Base-by-base conservation (phyloP, 2,329 filamentous ascomycete species). In the Blumeria graminis region DNA sequence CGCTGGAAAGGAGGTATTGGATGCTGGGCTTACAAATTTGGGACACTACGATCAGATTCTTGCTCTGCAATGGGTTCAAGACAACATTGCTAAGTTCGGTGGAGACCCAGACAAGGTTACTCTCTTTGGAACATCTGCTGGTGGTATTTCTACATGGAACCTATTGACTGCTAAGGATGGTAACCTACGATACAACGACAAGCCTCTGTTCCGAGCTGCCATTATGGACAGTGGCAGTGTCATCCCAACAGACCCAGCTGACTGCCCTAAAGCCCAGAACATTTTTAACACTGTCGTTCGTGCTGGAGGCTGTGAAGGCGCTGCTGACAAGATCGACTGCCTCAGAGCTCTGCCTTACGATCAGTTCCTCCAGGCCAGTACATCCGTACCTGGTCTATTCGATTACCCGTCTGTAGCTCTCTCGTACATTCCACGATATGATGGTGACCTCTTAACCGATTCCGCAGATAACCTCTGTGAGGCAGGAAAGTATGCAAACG, bases 191-290 rank as follows among this genome's bases (percentile, higher is more conserved):
- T 88, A 89, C 70, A 86, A 88, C 1, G 82, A 80, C 56, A 79
- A 82, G 62, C 72, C 80, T 0, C 72, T 92, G 0, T 90, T 92
- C 74, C 77, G 82, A 32, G 84, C 72, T 0, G 84, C 72, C 32
- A 89, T 90, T 62, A 89, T 92, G 84, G 77, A 84, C 69, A 84
- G 80, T 1, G 83, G 83, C 1, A 78, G 73, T 57, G 66, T 82
- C 1, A 68, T 77, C 0, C 81, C 81, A 0, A 73, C 80, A 0
- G 76, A 79, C 32, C 71, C 74, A 0, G 76, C 87, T 0, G 82
- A 86, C 62, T 74, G 76, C 34, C 68, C 71, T 10, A 85, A 86
- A 66, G 77, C 74, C 0, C 83, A 89, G 64, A 71, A 66, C 1
- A 69, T 78, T 3, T 88, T 85, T 63, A 73, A 86, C 63, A 68